Conservation (phyloP, 2,329 filamentous ascomycete genomes). For the Talaromyces sp. region DNA sequence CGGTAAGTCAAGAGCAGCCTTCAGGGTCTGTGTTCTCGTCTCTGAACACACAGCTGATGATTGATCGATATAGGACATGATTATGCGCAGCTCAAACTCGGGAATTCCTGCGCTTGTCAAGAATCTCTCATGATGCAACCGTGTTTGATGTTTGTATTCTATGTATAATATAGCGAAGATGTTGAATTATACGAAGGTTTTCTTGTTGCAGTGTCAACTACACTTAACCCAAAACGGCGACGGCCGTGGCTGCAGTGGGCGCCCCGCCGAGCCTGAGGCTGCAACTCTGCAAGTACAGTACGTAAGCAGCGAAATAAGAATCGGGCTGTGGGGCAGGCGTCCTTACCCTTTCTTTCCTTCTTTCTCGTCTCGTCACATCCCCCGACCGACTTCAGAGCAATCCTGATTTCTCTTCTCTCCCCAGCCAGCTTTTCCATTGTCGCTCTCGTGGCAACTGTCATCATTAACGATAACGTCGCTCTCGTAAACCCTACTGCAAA, state of each 20-base stretch:
- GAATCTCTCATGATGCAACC: background rate
- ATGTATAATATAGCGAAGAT: background rate
- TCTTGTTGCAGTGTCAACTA: background rate
- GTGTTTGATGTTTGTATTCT: background rate
- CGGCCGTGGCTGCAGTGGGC: background rate
- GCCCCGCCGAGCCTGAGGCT: background rate
- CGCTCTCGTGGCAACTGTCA: background rate
- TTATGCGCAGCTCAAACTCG: background rate
- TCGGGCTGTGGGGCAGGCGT: background rate
- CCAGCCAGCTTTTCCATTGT: background rate
- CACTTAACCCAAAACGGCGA: background rate
- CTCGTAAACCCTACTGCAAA: background rate
- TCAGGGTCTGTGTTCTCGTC: background rate
- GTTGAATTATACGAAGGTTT: background rate
- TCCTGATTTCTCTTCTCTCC: background rate
- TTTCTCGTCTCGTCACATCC: background rate
- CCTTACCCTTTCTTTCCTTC: background rate
- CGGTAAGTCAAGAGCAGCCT: conserved; percentile 14
- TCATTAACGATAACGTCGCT: background rate
- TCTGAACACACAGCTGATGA: background rate
- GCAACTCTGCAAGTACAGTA: background rate
- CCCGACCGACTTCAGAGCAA: background rate
- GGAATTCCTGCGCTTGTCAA: background rate
- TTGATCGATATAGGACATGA: background rate
- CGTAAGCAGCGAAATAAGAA: conserved; percentile 1